Evolutionary conservation across 345 rosid genomes (phyloP).

Genomic region (Eucalyptus regnans): DNA sequence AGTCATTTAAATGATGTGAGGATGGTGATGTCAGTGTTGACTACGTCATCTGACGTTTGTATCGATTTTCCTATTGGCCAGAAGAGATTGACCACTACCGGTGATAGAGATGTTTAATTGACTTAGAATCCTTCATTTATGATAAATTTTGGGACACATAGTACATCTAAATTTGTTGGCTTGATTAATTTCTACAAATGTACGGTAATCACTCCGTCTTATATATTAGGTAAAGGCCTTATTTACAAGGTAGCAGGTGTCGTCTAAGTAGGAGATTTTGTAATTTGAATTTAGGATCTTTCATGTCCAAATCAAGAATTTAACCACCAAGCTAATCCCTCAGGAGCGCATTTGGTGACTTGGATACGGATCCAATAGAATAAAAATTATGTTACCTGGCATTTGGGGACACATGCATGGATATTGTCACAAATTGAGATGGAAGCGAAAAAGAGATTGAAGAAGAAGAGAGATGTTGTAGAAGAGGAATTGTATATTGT

Average conservation of each 20-base stretch:
- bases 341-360: background rate
- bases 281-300: background rate
- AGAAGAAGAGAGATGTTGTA: no score
- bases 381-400: background rate
- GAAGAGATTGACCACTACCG: background rate
- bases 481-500: no score
- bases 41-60: background rate
- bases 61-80: background rate
- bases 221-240: background rate
- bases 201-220: background rate
- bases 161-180: background rate
- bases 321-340: background rate
- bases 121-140: background rate
- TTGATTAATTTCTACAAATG: background rate
- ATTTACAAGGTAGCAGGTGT: background rate
- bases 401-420: background rate
- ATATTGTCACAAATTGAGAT: no score
- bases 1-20: background rate
- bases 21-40: background rate
- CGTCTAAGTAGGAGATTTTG: background rate
- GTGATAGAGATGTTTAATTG: background rate
- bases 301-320: background rate
- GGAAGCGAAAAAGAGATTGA: no score
- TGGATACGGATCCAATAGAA: background rate
- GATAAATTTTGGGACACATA: background rate